Conservation (phyloP, 257 asterid genomes). For the Fraxinus americana region DNA sequence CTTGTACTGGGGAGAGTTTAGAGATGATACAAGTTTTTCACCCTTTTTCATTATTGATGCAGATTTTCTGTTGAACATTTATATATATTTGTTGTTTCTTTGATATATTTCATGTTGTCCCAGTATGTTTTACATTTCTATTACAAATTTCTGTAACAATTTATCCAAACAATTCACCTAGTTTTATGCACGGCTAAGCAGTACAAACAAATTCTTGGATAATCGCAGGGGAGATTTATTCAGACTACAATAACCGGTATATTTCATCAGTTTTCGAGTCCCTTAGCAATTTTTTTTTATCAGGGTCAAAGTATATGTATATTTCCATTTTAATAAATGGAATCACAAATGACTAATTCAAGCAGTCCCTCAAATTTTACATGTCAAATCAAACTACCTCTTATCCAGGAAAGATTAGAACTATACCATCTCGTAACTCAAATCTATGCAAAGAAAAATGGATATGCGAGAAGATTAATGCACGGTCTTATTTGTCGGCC, state of each 20-base stretch:
- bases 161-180: not conserved
- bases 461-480: not conserved
- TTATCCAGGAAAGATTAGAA: not conserved
- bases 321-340: not conserved
- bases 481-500: not conserved
- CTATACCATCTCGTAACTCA: not conserved
- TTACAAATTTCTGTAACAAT: not conserved
- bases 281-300: not conserved
- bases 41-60: constrained; percentile 23
- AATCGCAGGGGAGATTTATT: too few relatives aligned
- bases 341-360: not conserved
- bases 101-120: not conserved
- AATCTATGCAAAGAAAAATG: not conserved
- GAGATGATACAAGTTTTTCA: constrained; percentile 24
- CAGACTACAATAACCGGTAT: not conserved
- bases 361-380: not conserved
- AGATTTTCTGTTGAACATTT: constrained; percentile 33
- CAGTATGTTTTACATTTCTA: not conserved
- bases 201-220: not conserved
- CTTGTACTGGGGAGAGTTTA: constrained; percentile 13
- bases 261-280: not conserved
- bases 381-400: not conserved
- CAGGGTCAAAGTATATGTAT: too few relatives aligned
- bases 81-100: constrained; percentile 36
- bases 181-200: not conserved